Base-by-base conservation (phyloP, 371 early-diverging fungal species). In the Saksenaea vasiformis region DNA sequence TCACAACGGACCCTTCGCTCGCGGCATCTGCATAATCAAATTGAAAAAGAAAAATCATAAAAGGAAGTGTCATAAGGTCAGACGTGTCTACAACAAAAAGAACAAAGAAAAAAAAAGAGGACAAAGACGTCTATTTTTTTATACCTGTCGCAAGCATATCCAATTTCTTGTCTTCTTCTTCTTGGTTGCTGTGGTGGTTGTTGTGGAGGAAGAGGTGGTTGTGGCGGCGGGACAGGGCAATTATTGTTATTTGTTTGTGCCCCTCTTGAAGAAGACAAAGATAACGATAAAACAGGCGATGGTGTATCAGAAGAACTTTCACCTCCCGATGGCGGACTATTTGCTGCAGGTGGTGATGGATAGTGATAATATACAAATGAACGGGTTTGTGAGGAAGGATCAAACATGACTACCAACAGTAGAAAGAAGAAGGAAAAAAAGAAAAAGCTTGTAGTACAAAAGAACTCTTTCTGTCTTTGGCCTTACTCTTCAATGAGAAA, bases 71-170 rank as follows among this genome's bases (percentile, higher is more conserved):
- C 22, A 54, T 35, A 8, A 26, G 34, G 26, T 53, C 38, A 39
- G 44, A 14, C 39, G 36, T 34, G 36, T 24, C 22, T 35, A 39
- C 19, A 41, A 56, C 44, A 26, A 27, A 8, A n/a, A 19, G n/a
- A n/a, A n/a, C n/a, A n/a, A n/a, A 38, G 27, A 14, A 39, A 15
- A n/a, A 17, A 44, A 26, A 17, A 22, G 10, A 55, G 26, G 28
- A 13, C 7, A 39, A 24, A 28, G 31, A 35, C 17, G 58, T 56
- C n/a, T n/a, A n/a, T n/a, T n/a, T n/a, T n/a, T n/a, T n/a, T n/a
- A n/a, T 67, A 75, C 76, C 66, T 76, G 51, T 76, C 73, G 65
- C 77, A 76, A 17, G 77, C 73, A 65, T 73, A 73, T 8, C 77
- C 77, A 31, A 57, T 58, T 37, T 71, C 69, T 38, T 76, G 77